Conservation (phyloP, 1,284 basidiomycete species). For the Golubevia pallescens region DNA sequence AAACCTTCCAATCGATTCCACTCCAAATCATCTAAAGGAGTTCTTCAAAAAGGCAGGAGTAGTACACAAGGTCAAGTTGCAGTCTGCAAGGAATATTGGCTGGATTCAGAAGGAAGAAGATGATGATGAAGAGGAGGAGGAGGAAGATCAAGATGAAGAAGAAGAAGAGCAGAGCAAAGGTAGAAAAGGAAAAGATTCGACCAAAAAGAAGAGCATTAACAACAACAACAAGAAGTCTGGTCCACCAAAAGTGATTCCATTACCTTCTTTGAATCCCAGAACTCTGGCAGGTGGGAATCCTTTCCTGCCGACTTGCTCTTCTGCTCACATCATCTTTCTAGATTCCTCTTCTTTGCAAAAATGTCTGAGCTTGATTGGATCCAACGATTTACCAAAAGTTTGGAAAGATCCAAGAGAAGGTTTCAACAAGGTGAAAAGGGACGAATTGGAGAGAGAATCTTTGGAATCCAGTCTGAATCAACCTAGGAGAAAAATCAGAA, state of each 20-base stretch:
- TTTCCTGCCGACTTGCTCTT: slow-evolving; percentile 29
- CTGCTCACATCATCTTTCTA: slow-evolving; percentile 52
- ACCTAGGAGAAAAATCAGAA: no score
- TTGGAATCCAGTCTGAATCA: no score
- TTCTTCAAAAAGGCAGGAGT: slow-evolving; percentile 45
- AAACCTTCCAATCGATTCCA: slow-evolving; percentile 50
- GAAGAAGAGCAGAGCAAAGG: slow-evolving; percentile 8
- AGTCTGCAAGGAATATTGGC: neutral
- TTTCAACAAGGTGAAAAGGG: no score
- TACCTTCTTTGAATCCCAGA: slow-evolving; percentile 15
- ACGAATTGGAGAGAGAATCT: no score
- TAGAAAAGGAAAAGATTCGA: slow-evolving; percentile 5
- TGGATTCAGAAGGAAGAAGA: neutral
- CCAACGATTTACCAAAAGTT: no score
- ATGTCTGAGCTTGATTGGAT: slow-evolving; percentile 14
- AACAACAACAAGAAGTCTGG: slow-evolving; percentile 8
- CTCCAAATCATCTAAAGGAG: slow-evolving; percentile 30
- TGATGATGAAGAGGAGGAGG: slow-evolving; percentile 20
- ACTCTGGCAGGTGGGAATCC: slow-evolving; percentile 4
- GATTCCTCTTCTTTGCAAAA: slow-evolving; percentile 32
- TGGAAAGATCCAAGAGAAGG: no score
- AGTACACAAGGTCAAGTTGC: slow-evolving; percentile 30
- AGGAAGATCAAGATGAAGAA: slow-evolving; percentile 14
- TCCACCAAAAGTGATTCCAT: slow-evolving; percentile 17
- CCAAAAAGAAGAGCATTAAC: neutral